Evolutionary conservation across 768 basidiomycete species (phyloP).

Genomic region (Pleurotus eryngii): DNA sequence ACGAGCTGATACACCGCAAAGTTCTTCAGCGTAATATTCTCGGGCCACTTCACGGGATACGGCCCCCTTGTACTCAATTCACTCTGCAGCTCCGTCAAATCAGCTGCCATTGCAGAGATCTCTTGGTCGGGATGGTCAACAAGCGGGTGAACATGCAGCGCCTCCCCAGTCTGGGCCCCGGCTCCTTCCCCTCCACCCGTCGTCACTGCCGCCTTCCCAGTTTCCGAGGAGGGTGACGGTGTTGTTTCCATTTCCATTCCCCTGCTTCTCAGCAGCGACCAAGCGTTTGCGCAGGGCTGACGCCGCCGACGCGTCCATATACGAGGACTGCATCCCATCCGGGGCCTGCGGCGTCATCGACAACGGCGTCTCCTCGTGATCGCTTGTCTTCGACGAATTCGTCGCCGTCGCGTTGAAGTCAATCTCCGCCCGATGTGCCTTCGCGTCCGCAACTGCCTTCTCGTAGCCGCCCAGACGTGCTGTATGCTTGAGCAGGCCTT

Average conservation of each 20-base stretch:
- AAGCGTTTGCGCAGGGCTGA: slow-evolving; percentile 58
- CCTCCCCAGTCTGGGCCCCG: slow-evolving; percentile 12
- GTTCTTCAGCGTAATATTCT: slow-evolving; percentile 78
- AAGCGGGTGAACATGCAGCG: slow-evolving; percentile 41
- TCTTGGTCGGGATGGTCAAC: slow-evolving; percentile 61
- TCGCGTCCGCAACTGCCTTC: slow-evolving; percentile 51
- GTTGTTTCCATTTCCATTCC: neutral
- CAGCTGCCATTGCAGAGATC: slow-evolving; percentile 68
- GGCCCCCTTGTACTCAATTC: slow-evolving; percentile 77
- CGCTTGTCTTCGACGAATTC: slow-evolving; percentile 20
- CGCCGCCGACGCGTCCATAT: slow-evolving; percentile 51
- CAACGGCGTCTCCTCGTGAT: slow-evolving; percentile 25
- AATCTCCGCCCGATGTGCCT: slow-evolving; percentile 36
- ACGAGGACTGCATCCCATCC: slow-evolving; percentile 46
- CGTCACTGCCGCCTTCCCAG: neutral
- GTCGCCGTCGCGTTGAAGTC: slow-evolving; percentile 24
- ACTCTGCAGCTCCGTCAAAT: slow-evolving; percentile 70
- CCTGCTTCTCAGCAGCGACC: slow-evolving; percentile 30
- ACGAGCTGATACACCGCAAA: slow-evolving; percentile 85
- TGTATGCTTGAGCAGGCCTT: slow-evolving; percentile 42
- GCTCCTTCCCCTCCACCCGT: neutral
- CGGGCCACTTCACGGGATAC: slow-evolving; percentile 69
- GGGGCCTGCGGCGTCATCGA: slow-evolving; percentile 40
- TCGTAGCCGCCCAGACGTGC: slow-evolving; percentile 65
- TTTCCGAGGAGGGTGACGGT: neutral